These are phyloP conservation scores for Aspergillus floridensis DNA, from an alignment of 2,329 filamentous ascomycete species.

Conservation along the genomic window DNA sequence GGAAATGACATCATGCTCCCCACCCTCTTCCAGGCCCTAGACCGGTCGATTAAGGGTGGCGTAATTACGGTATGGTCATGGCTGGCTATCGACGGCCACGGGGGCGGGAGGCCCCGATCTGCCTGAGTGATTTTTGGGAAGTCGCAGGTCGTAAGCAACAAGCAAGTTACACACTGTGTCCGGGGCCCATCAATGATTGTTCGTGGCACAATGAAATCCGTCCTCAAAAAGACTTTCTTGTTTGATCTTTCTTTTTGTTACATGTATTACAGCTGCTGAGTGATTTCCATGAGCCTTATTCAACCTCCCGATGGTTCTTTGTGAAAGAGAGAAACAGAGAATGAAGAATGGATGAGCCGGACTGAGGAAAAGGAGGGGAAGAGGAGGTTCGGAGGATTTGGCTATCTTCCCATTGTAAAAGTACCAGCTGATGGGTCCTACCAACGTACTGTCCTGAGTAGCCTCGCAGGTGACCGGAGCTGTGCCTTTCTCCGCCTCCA, in stretches of 20 bases:
- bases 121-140: conserved; percentile 16
- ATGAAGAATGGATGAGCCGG: neutral
- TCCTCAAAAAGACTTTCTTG: neutral
- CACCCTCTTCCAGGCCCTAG: conserved; percentile 23
- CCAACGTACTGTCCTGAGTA: neutral
- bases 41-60: conserved; percentile 27
- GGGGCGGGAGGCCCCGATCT: conserved; percentile 12
- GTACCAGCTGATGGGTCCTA: conserved; percentile 1
- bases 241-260: conserved; percentile 1
- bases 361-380: neutral
- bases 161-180: neutral
- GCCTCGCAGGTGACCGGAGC: conserved; percentile 3
- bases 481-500: neutral
- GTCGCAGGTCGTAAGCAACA: neutral
- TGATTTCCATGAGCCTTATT: neutral
- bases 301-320: neutral
- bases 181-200: neutral
- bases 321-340: neutral
- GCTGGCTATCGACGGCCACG: conserved; percentile 1
- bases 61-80: conserved; percentile 17
- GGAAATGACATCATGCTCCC: conserved; percentile 26
- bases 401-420: neutral
- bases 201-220: neutral
- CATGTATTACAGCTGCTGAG: neutral
- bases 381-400: neutral